Evolutionary conservation across 2,329 filamentous ascomycete species (phyloP), one percentile per base, ranked within the genome.

Genomic region (Exserohilum turcica): DNA sequence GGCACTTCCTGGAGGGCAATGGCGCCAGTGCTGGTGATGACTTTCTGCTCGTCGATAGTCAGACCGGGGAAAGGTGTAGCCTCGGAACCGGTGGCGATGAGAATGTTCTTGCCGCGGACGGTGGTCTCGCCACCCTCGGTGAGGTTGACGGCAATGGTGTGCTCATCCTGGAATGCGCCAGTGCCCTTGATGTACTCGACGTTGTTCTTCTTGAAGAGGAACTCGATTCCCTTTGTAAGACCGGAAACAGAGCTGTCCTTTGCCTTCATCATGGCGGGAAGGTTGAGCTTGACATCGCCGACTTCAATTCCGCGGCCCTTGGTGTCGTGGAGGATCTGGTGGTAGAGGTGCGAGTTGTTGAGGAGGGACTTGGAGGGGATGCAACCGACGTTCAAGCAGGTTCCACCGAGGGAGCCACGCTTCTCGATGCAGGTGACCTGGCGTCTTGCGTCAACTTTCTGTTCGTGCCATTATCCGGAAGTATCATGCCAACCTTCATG

Each of bases 321-420:
- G 64, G 92, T 93, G 82, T 99, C 94, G 82, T 99, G 93, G 57
- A 95, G 86, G 73, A 97, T 89, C 80, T 92, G 89, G 82, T 97
- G 93, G 84, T 97, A 97, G 57, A 97, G 85, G 78, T 97, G 92
- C 69, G 94, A 97, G 84, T 97, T 97, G 87, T 97, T 99, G 77
- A 99, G 90, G 67, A 99, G 91, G 60, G 94, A 97, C 81, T 99
- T 99, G 64, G 94, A 99, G 65, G 94, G 94, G 75, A 99, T 99
- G 81, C 94, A 99, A 80, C 94, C 94, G 73, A 99, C 94, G 77
- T 99, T 99, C 72, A 99, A 82, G 83, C 94, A 99, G 72, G 94
- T 99, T 76, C 94, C 94, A 72, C 94, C 94, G 69, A 99, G 87
- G 56, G 86, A 84, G 66, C 94, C 94, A 75, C 94, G 91, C 85